Conservation (phyloP, 805 yeast genomes). For the Millerago galiae region DNA sequence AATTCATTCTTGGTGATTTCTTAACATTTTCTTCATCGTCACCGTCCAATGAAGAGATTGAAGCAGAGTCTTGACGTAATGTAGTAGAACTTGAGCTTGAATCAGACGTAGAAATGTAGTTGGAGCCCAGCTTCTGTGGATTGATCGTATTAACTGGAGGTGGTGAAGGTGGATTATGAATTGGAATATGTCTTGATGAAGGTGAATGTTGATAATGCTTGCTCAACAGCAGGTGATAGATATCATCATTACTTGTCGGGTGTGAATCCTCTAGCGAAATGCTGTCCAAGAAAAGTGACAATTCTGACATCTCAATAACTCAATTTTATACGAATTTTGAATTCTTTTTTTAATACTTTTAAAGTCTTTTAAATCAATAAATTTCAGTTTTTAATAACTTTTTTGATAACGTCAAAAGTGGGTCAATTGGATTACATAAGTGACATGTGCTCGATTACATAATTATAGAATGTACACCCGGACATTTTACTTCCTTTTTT, state of each 20-base stretch:
- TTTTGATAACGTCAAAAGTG: constrained; percentile 3
- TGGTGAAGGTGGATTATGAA: constrained; percentile 3
- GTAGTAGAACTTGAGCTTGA: constrained; percentile 7
- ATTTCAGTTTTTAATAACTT: not conserved
- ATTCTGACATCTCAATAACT: constrained; percentile 2
- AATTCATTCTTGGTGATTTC: constrained; percentile 7
- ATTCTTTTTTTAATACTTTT: no score
- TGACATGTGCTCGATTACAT: not conserved
- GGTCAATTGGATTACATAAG: not conserved
- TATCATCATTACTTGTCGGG: constrained; percentile 1
- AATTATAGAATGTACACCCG: not conserved
- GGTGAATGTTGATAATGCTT: constrained; percentile 3
- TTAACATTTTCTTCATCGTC: constrained; percentile 1
- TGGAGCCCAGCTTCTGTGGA: constrained; percentile 13
- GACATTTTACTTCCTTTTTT: not conserved
- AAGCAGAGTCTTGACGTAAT: constrained; percentile 3
- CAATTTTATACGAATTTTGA: no score
- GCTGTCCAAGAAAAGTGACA: constrained; percentile 7
- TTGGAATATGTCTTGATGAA: constrained; percentile 1
- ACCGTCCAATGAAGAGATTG: constrained; percentile 8
- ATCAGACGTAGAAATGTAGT: constrained; percentile 5
- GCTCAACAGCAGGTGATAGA: constrained; percentile 5
- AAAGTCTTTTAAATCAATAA: not conserved
- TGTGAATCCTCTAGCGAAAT: constrained; percentile 6
- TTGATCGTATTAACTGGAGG: constrained; percentile 14